Evolutionary conservation across 257 asterid species (phyloP).

Genomic region (Gentiana straminea): DNA sequence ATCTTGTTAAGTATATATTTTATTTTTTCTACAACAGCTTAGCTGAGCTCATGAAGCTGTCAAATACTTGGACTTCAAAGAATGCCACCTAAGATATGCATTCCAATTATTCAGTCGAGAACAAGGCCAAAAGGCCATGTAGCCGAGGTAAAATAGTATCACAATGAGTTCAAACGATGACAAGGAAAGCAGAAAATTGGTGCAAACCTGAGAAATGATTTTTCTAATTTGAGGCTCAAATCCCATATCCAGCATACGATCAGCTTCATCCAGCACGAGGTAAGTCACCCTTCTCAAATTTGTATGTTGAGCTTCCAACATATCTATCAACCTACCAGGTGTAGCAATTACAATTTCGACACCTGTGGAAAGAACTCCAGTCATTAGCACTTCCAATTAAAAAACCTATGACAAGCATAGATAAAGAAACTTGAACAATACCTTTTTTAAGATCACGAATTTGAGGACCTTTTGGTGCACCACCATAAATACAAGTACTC

Average conservation of each 20-base stretch:
- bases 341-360: slow-evolving; percentile 91
- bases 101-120: too few species aligned
- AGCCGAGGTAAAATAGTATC: too few species aligned
- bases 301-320: slow-evolving; percentile 85
- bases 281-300: slow-evolving; percentile 81
- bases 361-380: slow-evolving; percentile 30
- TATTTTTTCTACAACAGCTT: too few species aligned
- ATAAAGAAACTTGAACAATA: slow-evolving; percentile 11
- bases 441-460: slow-evolving; percentile 87
- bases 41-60: too few species aligned
- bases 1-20: too few species aligned
- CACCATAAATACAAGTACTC: slow-evolving; percentile 88
- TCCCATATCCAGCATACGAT: slow-evolving; percentile 96
- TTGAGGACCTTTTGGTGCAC: slow-evolving; percentile 94
- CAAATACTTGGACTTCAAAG: neutral
- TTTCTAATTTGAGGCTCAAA: slow-evolving; percentile 96
- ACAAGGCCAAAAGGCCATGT: too few species aligned
- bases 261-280: slow-evolving; percentile 93
- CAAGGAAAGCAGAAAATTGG: neutral
- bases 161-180: too few species aligned
- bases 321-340: slow-evolving; percentile 86
- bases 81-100: neutral
- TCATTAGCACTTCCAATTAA: slow-evolving; percentile 3
- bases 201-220: slow-evolving; percentile 63
- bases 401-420: slow-evolving; percentile 1